Percentiles rank a stretch among this genome's conserved stretches.
Conservation (phyloP, 306 rosid genomes). For the Malus sieversii region DNA sequence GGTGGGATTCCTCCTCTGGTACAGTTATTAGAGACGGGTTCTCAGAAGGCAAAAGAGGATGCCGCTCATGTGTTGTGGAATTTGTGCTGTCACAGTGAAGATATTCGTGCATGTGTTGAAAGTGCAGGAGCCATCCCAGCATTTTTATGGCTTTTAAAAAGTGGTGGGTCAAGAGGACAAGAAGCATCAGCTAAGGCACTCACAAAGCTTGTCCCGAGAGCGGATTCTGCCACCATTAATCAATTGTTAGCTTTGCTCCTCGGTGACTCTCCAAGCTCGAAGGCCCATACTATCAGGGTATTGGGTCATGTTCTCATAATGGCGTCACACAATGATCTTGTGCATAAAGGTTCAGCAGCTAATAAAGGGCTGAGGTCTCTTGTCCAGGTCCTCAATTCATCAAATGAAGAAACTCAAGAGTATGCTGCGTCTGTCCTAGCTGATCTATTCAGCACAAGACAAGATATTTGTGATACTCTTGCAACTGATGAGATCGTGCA, state of each 20-base stretch:
- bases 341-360: constrained; percentile 74
- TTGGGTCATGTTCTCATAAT: constrained; percentile 81
- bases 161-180: constrained; percentile 81
- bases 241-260: constrained; percentile 83
- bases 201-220: constrained; percentile 63
- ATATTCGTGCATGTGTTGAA: constrained; percentile 84
- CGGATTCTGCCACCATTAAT: constrained; percentile 90
- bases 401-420: constrained; percentile 80
- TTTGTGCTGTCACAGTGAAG: constrained; percentile 94
- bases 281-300: constrained; percentile 66
- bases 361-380: constrained; percentile 76
- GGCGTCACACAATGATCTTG: constrained; percentile 68
- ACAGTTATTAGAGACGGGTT: constrained; percentile 85
- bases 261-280: constrained; percentile 69
- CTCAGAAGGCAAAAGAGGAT: constrained; percentile 90
- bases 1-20: constrained; percentile 97
- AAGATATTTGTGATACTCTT: constrained; percentile 83
- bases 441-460: constrained; percentile 75
- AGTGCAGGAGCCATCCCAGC: constrained; percentile 76
- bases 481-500: constrained; percentile 80
- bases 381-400: constrained; percentile 74
- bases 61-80: constrained; percentile 90
- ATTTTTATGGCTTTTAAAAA: constrained; percentile 82
- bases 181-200: constrained; percentile 93
- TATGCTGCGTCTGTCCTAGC: constrained; percentile 87